Evolutionary conservation across 495 filamentous ascomycete species (phyloP).

Genomic region (Penicillium canariense): DNA sequence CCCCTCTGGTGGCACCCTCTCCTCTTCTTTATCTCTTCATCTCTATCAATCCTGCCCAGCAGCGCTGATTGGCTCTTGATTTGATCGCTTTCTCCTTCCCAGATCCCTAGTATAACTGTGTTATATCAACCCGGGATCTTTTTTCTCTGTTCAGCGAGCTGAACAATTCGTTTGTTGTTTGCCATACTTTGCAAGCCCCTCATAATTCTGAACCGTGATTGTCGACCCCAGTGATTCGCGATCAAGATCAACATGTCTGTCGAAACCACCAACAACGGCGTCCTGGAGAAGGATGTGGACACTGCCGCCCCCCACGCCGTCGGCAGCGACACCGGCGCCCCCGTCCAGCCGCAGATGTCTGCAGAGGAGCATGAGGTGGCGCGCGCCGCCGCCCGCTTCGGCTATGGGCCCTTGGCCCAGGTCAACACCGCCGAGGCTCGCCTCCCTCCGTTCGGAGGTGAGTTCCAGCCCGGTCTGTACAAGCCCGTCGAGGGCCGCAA

Average conservation of each 20-base stretch:
- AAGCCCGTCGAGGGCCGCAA: conserved; percentile 71
- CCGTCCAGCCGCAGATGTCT: conserved; percentile 37
- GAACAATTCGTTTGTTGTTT: conserved; percentile 12
- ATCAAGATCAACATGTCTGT: conserved; percentile 28
- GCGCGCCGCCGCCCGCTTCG: conserved; percentile 48
- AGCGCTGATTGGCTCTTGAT: conserved; percentile 33
- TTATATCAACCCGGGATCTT: conserved; percentile 21
- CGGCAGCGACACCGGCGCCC: conserved; percentile 9
- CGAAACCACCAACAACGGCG: conserved; percentile 25
- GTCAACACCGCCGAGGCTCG: conserved; percentile 60
- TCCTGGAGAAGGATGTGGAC: conserved; percentile 40
- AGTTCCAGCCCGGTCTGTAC: conserved; percentile 94
- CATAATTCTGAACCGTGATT: not conserved
- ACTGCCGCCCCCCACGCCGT: conserved; percentile 11
- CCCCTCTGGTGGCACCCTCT: conserved; percentile 1
- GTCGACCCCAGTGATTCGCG: not conserved
- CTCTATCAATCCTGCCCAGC: conserved; percentile 29
- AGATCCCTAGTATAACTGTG: conserved; percentile 24
- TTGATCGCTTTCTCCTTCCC: conserved; percentile 13
- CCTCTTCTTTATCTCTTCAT: conserved; percentile 24
- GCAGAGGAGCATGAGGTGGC: conserved; percentile 48
- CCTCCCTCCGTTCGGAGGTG: conserved; percentile 87
- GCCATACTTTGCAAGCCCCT: conserved; percentile 2
- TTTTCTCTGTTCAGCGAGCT: conserved; percentile 27
- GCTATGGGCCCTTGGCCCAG: conserved; percentile 66